These are phyloP conservation scores for Coemansia sp. DNA, from an alignment of 192 early-diverging fungal species.

Conservation along the genomic window DNA sequence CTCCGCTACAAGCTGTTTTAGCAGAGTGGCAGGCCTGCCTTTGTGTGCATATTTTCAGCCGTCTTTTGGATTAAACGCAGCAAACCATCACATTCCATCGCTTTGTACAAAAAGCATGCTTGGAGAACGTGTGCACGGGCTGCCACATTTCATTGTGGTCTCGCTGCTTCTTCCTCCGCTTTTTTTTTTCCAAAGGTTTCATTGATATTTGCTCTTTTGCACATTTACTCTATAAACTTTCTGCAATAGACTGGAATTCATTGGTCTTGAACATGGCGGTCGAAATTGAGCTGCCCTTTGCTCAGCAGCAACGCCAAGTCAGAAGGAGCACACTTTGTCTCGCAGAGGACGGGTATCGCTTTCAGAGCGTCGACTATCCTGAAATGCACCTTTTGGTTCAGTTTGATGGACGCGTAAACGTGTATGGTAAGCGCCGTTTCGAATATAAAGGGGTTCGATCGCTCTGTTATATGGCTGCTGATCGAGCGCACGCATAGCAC, in stretches of 20 bases:
- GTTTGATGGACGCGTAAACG: constrained; percentile 22
- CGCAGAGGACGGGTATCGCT: constrained; percentile 23
- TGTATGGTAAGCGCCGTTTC: constrained; percentile 10
- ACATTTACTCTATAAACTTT: neutral
- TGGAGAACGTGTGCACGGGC: too few relatives aligned
- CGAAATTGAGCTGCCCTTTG: neutral
- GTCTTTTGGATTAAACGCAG: too few relatives aligned
- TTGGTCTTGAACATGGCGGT: neutral
- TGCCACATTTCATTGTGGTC: neutral
- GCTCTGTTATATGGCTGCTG: neutral
- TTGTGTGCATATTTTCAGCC: neutral
- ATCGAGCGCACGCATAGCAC: neutral
- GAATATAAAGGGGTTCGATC: neutral
- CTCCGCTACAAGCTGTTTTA: constrained; percentile 56
- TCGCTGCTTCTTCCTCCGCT: neutral
- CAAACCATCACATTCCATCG: too few relatives aligned
- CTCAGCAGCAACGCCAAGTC: constrained; percentile 17
- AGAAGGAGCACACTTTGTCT: constrained; percentile 23
- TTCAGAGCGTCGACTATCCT: constrained; percentile 38
- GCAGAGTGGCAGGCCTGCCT: neutral
- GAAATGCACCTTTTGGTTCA: constrained; percentile 19
- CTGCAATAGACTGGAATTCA: neutral
- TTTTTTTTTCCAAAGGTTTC: neutral
- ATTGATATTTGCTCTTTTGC: neutral
- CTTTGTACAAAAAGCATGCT: too few relatives aligned